A percentile compares a stretch with the other conserved stretches of the same genome.
phyloP scores from a whole-genome alignment of 495 filamentous ascomycete genomes.

The Xanthoparmelia taractica region DNA sequence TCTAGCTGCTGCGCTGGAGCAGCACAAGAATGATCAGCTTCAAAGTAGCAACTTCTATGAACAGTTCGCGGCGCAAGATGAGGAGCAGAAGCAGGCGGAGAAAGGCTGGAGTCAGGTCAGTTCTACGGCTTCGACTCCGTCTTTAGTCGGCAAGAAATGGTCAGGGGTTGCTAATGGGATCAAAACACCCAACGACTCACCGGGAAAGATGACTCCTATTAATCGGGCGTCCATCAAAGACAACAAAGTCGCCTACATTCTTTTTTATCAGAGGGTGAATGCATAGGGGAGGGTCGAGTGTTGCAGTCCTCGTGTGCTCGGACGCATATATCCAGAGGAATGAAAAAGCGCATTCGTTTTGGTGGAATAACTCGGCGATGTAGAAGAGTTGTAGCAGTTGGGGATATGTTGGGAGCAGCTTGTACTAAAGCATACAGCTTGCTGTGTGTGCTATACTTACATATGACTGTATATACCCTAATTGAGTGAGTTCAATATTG shows the following conservation, averaged over 20 bases:
- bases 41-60: conserved; percentile 59
- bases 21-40: conserved; percentile 52
- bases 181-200: conserved; percentile 44
- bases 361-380: conserved; percentile 5
- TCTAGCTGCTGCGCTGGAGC: conserved; percentile 56
- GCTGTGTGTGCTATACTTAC: conserved; percentile 7
- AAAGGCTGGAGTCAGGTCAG: conserved; percentile 82
- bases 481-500: conserved; percentile 4
- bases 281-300: neutral
- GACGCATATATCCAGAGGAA: conserved; percentile 5
- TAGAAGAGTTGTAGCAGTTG: neutral
- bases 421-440: conserved; percentile 7
- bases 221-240: conserved; percentile 70
- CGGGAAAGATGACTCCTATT: conserved; percentile 52
- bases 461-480: conserved; percentile 13
- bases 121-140: conserved; percentile 37
- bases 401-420: conserved; percentile 3
- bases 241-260: conserved; percentile 91
- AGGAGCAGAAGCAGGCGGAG: conserved; percentile 49
- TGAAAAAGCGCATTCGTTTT: conserved; percentile 16
- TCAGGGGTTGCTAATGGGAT: conserved; percentile 57
- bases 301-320: conserved; percentile 5
- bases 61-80: conserved; percentile 55
- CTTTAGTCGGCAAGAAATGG: conserved; percentile 48
- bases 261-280: conserved; percentile 80